These are phyloP conservation scores for Arthrocladium fulminans DNA, from an alignment of 2,329 filamentous ascomycete species.

Conservation along the genomic window DNA sequence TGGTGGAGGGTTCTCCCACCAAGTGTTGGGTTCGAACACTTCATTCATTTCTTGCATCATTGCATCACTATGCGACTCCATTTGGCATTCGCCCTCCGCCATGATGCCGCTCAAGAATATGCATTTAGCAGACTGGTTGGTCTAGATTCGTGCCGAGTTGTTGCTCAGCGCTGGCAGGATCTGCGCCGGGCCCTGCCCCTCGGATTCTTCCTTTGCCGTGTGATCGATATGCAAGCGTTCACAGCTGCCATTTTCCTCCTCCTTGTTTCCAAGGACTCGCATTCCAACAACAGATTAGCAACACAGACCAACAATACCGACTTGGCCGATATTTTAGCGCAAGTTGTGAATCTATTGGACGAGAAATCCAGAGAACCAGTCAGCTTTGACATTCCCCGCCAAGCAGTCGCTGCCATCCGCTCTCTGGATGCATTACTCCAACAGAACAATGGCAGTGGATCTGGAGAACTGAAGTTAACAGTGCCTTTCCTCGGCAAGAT, in stretches of 20 bases:
- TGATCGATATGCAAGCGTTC: conserved; percentile 15
- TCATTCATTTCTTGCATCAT: conserved; percentile 12
- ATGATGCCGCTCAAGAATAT: conserved; percentile 6
- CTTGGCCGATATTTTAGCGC: conserved; percentile 8
- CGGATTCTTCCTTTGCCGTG: conserved; percentile 12
- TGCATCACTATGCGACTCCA: conserved; percentile 13
- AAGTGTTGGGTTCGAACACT: conserved; percentile 3
- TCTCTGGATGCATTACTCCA: conserved; percentile 12
- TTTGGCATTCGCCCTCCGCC: conserved; percentile 12
- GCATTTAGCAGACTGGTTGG: conserved; percentile 13
- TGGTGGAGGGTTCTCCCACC: conserved; percentile 10
- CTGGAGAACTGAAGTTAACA: conserved; percentile 9
- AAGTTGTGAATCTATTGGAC: conserved; percentile 12
- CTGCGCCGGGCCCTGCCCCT: conserved; percentile 10
- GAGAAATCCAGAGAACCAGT: conserved; percentile 9
- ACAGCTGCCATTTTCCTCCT: conserved; percentile 14
- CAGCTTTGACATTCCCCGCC: conserved; percentile 9
- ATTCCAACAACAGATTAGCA: neutral
- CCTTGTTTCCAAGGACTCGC: conserved; percentile 11
- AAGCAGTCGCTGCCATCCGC: conserved; percentile 12
- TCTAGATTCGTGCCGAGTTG: conserved; percentile 13
- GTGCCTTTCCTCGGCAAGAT: conserved; percentile 15
- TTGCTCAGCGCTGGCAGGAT: conserved; percentile 11
- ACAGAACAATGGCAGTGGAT: neutral
- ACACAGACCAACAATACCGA: neutral